Evolutionary conservation across 176 grass and related monocot species (phyloP).

Genomic region (Bonia amplexicaulis): DNA sequence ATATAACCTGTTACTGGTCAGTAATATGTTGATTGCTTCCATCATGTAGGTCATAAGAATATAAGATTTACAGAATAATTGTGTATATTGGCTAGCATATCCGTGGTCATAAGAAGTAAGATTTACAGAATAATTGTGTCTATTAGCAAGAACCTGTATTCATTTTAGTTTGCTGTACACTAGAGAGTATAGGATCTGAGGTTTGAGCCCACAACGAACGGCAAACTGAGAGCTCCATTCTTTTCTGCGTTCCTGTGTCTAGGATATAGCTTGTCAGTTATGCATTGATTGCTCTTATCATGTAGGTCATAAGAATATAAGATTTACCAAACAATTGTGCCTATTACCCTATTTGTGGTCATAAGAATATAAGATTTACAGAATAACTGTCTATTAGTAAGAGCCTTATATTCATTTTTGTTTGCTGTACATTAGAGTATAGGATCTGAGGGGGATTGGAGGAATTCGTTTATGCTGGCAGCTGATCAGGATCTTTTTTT

Average conservation of each 20-base stretch:
- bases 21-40: background rate
- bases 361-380: background rate
- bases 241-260: background rate
- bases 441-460: background rate
- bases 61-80: background rate
- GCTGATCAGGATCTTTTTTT: background rate
- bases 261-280: background rate
- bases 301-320: background rate
- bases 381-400: background rate
- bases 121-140: background rate
- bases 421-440: background rate
- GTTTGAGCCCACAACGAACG: background rate
- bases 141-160: constrained; percentile 1
- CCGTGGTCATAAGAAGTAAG: background rate
- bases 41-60: background rate
- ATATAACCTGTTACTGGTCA: background rate
- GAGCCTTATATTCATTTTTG: background rate
- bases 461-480: background rate
- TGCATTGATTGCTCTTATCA: background rate
- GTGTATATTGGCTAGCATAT: background rate
- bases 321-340: background rate
- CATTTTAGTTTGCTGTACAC: background rate
- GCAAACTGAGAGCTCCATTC: background rate
- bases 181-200: background rate
- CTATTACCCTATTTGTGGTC: background rate